Base-by-base conservation (phyloP, 2,329 filamentous ascomycete genomes). In the Beauveria scarabaeidicola region DNA sequence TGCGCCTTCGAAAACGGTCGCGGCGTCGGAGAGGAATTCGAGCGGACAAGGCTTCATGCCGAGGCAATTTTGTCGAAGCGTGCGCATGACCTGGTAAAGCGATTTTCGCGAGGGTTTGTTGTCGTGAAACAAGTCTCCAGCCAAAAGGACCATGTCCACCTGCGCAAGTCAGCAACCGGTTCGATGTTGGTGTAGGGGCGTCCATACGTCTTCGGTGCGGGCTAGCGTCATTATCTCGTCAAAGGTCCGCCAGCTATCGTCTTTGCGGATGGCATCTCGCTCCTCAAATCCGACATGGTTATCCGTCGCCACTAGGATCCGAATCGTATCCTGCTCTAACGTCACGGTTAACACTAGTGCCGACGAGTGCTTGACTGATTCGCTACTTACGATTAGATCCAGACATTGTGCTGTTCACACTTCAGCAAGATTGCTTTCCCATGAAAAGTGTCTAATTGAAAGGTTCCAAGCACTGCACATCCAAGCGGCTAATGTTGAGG, bases 221-320 rank as follows among this genome's bases (percentile, higher is more conserved):
- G 93, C 94, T 46, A 97, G 76, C 64, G 86, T 88, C 88, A 99
- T 91, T 63, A 97, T 85, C 74, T 99, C 94, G 71, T 99, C 89
- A 75, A 99, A 99, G 3, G 88, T 91, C 70, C 86, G 88, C 92
- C 93, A 97, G 74, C 91, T 97, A 73, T 99, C 94, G 71, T 97
- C 90, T 64, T 92, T 93, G n/a, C 94, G 90, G 62, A 94, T 89
- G 1, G 90, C 84, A 72, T 99, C 92, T 67, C 92, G 87, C 75
- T 99, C 94, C 69, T 91, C 90, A 74, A 91, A 97, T 56, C 94
- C 94, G 62, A 99, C 94, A 88, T 99, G 94, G 67, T 95, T 97
- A 72, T 99, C 94, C 17, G 93, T 97, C 43, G 94, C 88, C 62
- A 99, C 82, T 41, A 99, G 85, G 65, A 99, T 94, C 64, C 91